Percentiles rank a stretch among this genome's conserved stretches.
Conservation (phyloP, 2,329 filamentous ascomycete species). For the Hysterium pulicare region DNA sequence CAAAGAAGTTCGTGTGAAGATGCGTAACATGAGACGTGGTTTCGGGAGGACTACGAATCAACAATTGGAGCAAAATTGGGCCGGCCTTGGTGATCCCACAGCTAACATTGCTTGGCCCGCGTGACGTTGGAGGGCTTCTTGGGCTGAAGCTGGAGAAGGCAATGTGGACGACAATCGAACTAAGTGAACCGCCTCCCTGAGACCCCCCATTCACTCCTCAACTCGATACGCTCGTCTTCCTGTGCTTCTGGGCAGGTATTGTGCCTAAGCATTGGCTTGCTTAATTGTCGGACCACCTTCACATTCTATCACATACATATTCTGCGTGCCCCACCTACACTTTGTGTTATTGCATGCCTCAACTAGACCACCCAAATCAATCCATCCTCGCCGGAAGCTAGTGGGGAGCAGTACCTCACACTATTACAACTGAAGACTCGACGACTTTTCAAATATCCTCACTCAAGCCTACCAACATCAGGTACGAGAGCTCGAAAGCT, state of each 20-base stretch:
- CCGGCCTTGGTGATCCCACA: no score
- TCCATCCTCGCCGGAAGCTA: no score
- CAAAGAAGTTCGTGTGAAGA: background rate
- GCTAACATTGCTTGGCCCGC: slow-evolving; percentile 17
- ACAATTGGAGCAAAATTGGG: slow-evolving; percentile 3
- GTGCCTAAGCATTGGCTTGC: background rate
- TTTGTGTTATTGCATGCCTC: no score
- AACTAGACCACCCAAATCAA: no score
- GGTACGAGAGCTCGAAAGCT: background rate
- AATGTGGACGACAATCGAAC: slow-evolving; percentile 25
- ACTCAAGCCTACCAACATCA: no score
- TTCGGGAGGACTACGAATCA: slow-evolving; percentile 7
- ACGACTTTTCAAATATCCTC: no score
- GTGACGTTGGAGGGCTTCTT: slow-evolving; percentile 27
- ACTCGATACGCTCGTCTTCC: background rate
- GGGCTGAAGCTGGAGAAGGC: slow-evolving; percentile 16
- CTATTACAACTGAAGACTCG: no score
- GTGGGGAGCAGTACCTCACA: no score
- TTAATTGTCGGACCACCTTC: background rate
- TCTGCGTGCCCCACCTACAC: background rate
- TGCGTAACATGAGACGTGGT: background rate
- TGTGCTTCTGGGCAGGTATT: background rate
- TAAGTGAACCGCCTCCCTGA: slow-evolving; percentile 9
- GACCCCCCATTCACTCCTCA: slow-evolving; percentile 8
- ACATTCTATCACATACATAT: background rate